These are phyloP conservation scores for Tetraselmis striata DNA, from an alignment of 139 green algal species.

Conservation along the genomic window DNA sequence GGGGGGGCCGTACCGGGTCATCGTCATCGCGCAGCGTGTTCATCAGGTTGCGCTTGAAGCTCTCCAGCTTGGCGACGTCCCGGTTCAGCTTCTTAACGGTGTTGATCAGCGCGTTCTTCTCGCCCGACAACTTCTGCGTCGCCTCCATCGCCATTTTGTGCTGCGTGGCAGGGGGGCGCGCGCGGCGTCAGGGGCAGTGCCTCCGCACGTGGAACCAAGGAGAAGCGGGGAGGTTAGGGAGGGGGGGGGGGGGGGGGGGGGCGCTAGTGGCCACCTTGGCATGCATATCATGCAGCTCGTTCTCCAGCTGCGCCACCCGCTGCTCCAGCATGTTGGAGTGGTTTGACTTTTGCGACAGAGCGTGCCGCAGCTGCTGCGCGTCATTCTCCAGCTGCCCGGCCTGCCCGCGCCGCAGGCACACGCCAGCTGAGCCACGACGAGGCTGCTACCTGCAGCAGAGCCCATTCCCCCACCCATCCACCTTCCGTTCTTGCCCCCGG, in stretches of 20 bases:
- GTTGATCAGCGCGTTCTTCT: slow-evolving; percentile 63
- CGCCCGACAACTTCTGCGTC: slow-evolving; percentile 42
- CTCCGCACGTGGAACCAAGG: too few relatives aligned
- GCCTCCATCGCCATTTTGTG: slow-evolving; percentile 39
- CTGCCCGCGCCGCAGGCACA: too few relatives aligned
- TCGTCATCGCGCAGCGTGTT: slow-evolving; percentile 60
- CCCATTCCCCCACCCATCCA: too few relatives aligned
- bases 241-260: too few relatives aligned
- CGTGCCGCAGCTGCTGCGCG: not conserved
- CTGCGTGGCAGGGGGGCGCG: too few relatives aligned
- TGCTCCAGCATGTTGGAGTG: not conserved
- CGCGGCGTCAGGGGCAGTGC: too few relatives aligned
- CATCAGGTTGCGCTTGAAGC: slow-evolving; percentile 71
- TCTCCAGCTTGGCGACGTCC: slow-evolving; percentile 65
- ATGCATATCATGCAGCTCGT: not conserved
- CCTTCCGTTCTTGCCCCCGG: too few relatives aligned
- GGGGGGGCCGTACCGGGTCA: slow-evolving; percentile 10
- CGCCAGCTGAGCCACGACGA: too few relatives aligned
- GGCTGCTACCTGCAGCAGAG: too few relatives aligned
- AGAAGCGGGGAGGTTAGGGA: too few relatives aligned
- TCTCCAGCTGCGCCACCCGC: not conserved
- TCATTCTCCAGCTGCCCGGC: not conserved
- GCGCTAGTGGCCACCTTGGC: too few relatives aligned
- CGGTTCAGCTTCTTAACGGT: slow-evolving; percentile 72
- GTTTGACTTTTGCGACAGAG: not conserved